These are phyloP conservation scores for Phytophthora hybrid DNA, from an alignment of 352 stramenopile genomes.

Conservation along the genomic window DNA sequence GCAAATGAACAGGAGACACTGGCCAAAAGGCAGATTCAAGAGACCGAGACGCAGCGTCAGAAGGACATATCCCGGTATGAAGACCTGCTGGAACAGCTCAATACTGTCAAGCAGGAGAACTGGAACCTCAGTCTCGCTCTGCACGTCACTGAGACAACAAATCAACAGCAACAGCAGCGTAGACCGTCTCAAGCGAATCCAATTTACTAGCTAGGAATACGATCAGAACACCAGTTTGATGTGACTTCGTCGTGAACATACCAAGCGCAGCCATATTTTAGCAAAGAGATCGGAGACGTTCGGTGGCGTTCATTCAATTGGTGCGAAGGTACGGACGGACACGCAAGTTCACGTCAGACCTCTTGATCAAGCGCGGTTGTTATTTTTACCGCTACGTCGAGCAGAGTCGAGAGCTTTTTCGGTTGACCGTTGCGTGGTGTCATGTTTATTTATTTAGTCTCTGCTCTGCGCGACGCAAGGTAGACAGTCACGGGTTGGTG, in stretches of 20 bases:
- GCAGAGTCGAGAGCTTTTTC: not conserved
- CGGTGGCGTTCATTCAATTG: not conserved
- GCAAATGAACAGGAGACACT: constrained; percentile 83
- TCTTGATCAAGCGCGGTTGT: not conserved
- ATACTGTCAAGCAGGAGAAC: constrained; percentile 72
- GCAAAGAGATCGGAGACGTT: not conserved
- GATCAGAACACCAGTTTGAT: constrained; percentile 7
- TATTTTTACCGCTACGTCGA: constrained; percentile 8
- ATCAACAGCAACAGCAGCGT: constrained; percentile 33
- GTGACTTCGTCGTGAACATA: not conserved
- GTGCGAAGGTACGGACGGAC: not conserved
- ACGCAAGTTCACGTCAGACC: not conserved
- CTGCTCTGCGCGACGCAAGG: not conserved
- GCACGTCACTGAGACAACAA: constrained; percentile 58
- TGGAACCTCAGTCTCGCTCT: constrained; percentile 74
- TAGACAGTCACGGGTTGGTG: not conserved
- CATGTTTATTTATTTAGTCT: constrained; percentile 3
- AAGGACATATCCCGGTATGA: constrained; percentile 53
- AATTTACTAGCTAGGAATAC: constrained; percentile 19
- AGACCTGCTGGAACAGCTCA: constrained; percentile 58
- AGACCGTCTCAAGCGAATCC: not conserved
- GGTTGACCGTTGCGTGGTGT: constrained; percentile 5
- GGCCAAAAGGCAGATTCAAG: constrained; percentile 61
- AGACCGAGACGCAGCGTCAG: constrained; percentile 43
- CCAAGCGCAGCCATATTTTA: not conserved